These are phyloP conservation scores for Sclerospora graminicola DNA, from an alignment of 352 stramenopile genomes.

Conservation along the genomic window DNA sequence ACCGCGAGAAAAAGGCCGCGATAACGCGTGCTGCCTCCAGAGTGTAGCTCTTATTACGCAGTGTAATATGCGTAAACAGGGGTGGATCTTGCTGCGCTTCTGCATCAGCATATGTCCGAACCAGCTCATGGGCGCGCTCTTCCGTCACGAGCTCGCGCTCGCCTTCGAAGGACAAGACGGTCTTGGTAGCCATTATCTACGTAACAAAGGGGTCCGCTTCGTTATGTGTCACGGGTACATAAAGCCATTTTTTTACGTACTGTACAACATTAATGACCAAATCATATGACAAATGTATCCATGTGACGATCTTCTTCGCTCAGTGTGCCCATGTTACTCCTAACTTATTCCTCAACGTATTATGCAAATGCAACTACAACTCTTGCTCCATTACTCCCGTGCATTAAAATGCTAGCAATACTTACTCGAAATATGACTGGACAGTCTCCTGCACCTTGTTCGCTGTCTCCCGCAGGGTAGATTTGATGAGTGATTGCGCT, in stretches of 20 bases:
- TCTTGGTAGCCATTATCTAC: conserved; percentile 16
- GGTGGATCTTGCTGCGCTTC: conserved; percentile 12
- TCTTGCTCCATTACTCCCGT: conserved; percentile 7
- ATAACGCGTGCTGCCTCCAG: conserved; percentile 66
- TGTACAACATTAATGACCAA: too few species aligned
- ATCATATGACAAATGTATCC: too few species aligned
- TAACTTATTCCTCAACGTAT: conserved; percentile 26
- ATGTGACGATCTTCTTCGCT: too few species aligned
- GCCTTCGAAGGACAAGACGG: conserved; percentile 57
- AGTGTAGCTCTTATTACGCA: conserved; percentile 86
- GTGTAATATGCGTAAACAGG: conserved; percentile 68
- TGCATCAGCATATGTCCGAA: conserved; percentile 32
- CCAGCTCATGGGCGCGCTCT: conserved; percentile 52
- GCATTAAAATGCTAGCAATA: conserved; percentile 8
- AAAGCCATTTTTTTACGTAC: too few species aligned
- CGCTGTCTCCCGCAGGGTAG: conserved; percentile 19
- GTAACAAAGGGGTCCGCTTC: background rate
- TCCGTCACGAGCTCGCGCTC: conserved; percentile 76
- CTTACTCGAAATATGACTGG: conserved; percentile 24
- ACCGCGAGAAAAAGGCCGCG: conserved; percentile 48
- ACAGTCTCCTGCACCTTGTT: conserved; percentile 18
- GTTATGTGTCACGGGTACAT: too few species aligned
- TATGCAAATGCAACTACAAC: conserved; percentile 29
- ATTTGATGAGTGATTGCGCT: conserved; percentile 26
- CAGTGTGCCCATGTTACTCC: conserved; percentile 13